Percentiles rank a stretch among this genome's conserved stretches.
Evolutionary conservation across 2,329 filamentous ascomycete genomes (phyloP).

Genomic region (Fusarium sp.): DNA sequence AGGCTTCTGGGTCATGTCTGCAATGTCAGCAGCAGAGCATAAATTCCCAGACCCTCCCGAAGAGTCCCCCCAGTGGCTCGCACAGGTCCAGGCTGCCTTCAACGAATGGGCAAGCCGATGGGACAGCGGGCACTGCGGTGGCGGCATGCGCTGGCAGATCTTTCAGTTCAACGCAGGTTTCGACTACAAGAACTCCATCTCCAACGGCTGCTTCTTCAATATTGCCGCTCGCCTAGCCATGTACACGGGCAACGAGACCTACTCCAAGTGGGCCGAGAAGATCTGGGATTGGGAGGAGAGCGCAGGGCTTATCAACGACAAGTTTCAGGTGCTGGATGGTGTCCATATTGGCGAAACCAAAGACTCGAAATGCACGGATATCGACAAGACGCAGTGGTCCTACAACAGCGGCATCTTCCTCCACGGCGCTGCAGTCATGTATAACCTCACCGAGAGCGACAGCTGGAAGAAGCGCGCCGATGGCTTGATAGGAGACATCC

Average conservation of each 20-base stretch:
- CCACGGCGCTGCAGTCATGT: constrained; percentile 68
- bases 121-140: constrained; percentile 70
- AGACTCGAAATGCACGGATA: constrained; percentile 61
- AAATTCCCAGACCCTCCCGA: constrained; percentile 74
- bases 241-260: constrained; percentile 82
- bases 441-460: constrained; percentile 63
- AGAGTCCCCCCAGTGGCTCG: constrained; percentile 75
- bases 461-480: constrained; percentile 67
- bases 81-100: constrained; percentile 80
- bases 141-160: constrained; percentile 87
- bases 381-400: constrained; percentile 70
- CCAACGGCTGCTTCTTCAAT: constrained; percentile 76
- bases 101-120: constrained; percentile 78
- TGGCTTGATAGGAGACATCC: constrained; percentile 63
- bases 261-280: constrained; percentile 77
- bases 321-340: constrained; percentile 65
- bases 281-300: constrained; percentile 72
- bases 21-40: constrained; percentile 80
- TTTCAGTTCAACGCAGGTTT: constrained; percentile 78
- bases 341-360: constrained; percentile 49
- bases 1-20: constrained; percentile 86
- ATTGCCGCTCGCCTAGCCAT: constrained; percentile 75
- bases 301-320: constrained; percentile 64
- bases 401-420: constrained; percentile 76
- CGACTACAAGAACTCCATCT: constrained; percentile 74